Evolutionary conservation across 2,329 filamentous ascomycete species (phyloP), one percentile per base, ranked within the genome.

Genomic region (Alternaria brassicicola): DNA sequence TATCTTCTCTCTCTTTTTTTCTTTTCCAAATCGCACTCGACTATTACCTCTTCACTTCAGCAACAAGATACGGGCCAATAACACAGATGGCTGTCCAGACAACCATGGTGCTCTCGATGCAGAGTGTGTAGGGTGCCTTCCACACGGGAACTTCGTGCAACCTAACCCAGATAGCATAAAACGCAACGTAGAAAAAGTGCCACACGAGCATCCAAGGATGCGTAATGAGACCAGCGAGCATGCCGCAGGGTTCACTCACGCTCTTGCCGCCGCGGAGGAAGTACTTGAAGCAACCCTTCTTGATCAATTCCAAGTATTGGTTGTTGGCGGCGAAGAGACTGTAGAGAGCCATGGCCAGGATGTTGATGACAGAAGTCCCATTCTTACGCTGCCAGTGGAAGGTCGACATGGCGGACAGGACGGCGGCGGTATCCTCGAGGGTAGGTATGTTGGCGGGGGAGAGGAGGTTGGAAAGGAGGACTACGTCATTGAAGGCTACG

Each of bases 291-390:
- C 95, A 99, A 46, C 95, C 95, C 65, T 85, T 85, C 80, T 96
- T 93, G 43, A 99, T 87, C 53, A 90, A 88, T 64, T 86, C 86
- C 51, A 98, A 86, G 25, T 67, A 49, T 2, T 57, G 10, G 59
- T 68, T 84, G 75, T 96, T 84, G 50, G 94, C 95, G 15, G 94
- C 92, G 75, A 98, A 99, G 12, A 99, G 86, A 30, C 86, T 83
- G 81, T 99, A 99, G 1, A 99, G 85, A 0, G 95, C 93, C 82
- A 95, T 91, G 1, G 95, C 94, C n/a, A 99, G 88, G 68, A 98
- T 96, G 78, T 99, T 99, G 83, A 99, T 95, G 67, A 97, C 93
- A 52, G 88, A 88, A 0, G 91, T 92, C 48, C 93, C 83, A 63
- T 83, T 81, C 81, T 98, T 98, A 71, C 95, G 87, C 66, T 83